Conservation (phyloP, 73 alveolate genomes). For the Tetrahymena malaccensis region DNA sequence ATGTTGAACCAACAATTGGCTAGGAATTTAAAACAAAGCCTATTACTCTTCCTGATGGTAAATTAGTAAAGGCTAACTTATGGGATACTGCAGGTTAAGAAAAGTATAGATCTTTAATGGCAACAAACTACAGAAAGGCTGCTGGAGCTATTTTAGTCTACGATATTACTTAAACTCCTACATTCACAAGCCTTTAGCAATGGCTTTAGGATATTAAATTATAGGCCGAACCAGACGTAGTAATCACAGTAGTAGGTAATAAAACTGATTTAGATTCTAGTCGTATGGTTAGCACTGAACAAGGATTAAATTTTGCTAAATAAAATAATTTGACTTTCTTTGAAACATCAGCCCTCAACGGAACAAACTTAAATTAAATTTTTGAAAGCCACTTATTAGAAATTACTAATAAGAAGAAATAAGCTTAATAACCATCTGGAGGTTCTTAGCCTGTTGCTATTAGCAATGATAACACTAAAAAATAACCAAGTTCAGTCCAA, state of each 20-base stretch:
- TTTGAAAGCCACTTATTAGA: neutral
- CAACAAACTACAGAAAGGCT: conserved; percentile 79
- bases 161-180: conserved; percentile 48
- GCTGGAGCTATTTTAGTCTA: conserved; percentile 71
- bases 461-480: no score
- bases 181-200: conserved; percentile 51
- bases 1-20: conserved; percentile 7
- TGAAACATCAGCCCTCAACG: conserved; percentile 49
- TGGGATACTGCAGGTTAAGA: conserved; percentile 94
- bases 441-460: neutral
- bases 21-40: conserved; percentile 11
- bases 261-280: conserved; percentile 49
- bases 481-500: neutral
- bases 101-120: conserved; percentile 59
- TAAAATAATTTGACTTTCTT: conserved; percentile 33
- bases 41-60: neutral
- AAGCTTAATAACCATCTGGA: neutral
- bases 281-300: conserved; percentile 40
- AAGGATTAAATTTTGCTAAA: conserved; percentile 41
- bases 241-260: conserved; percentile 63
- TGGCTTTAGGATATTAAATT: conserved; percentile 58
- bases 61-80: conserved; percentile 56
- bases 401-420: neutral
- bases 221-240: conserved; percentile 56
- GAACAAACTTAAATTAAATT: neutral